Base-by-base conservation (phyloP, 768 basidiomycete genomes). In the Suillus sp. region DNA sequence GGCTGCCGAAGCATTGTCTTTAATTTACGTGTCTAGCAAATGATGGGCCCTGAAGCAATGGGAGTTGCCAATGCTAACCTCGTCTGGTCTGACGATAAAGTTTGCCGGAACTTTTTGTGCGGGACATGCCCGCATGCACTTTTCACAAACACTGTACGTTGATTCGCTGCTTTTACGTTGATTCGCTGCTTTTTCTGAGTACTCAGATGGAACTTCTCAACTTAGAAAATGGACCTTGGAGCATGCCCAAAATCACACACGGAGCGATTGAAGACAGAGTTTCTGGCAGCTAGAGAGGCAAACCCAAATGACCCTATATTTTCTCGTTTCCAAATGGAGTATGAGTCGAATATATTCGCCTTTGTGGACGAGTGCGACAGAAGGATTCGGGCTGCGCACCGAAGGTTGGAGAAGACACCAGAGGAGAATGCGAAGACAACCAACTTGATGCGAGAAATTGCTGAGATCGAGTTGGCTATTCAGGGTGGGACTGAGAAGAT, bases 21-120 rank as follows among this genome's bases (percentile, higher is more conserved):
- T 54, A 66, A 34, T 37, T 38, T 20, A 25, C 25, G 13, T 51
- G 64, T 64, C 59, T 66, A 97, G 96, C 96, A 97, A 96, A 97
- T 96, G 95, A 98, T 98, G 96, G 96, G 95, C n/a, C 92, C 96
- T 53, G 96, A 99, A 79, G 95, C 97, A 22, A 96, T 99, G 94
- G 97, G 97, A 70, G 89, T 95, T 50, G 88, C 92, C 51, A 94
- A 93, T 69, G 89, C 91, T 67, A 96, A 98, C 78, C 82, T 97
- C 64, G 87, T 89, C 66, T 96, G 95, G 92, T 89, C 87, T 37
- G 93, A 96, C 78, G 95, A 96, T 70, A 98, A 98, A 83, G 96
- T 99, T 9, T 99, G 97, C 85, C 86, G 92, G 74, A 98, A 99
- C 79, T 99, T 95, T 81, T 80, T 99, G 35, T 98, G 96, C 71